Evolutionary conservation across 2,329 filamentous ascomycete species (phyloP).

Genomic region (Aureobasidium sp.): DNA sequence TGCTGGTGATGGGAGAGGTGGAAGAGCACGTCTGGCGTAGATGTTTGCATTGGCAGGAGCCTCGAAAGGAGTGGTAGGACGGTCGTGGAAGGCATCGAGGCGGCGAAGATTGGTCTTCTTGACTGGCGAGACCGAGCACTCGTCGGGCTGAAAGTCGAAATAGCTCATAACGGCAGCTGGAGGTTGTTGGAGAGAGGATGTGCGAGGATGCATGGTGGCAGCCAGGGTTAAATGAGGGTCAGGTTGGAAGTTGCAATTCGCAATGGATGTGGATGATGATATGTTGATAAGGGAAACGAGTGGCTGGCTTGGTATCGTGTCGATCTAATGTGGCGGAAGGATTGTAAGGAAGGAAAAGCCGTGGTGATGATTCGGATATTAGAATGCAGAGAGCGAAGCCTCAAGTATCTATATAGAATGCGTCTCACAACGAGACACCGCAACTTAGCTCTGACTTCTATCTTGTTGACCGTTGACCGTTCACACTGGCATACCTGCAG

Average conservation of each 20-base stretch:
- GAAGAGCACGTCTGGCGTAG: slow-evolving; percentile 17
- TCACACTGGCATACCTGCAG: slow-evolving; percentile 9
- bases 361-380: slow-evolving; percentile 13
- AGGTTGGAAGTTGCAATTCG: background rate
- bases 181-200: slow-evolving; percentile 11
- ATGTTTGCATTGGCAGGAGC: slow-evolving; percentile 16
- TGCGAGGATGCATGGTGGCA: slow-evolving; percentile 12
- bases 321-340: slow-evolving; percentile 4
- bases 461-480: slow-evolving; percentile 13
- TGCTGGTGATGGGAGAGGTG: slow-evolving; percentile 15
- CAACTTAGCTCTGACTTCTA: slow-evolving; percentile 7
- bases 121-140: slow-evolving; percentile 11
- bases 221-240: background rate
- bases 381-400: slow-evolving; percentile 4
- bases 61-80: slow-evolving; percentile 14
- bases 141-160: slow-evolving; percentile 11
- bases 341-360: slow-evolving; percentile 9
- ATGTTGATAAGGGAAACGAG: slow-evolving; percentile 5
- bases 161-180: slow-evolving; percentile 10
- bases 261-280: slow-evolving; percentile 8
- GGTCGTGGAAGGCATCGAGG: slow-evolving; percentile 17
- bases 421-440: slow-evolving; percentile 12
- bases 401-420: slow-evolving; percentile 10
- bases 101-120: slow-evolving; percentile 15
- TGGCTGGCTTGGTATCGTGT: slow-evolving; percentile 12